phyloP scores from a whole-genome alignment of 768 basidiomycete species.

The Termitomyces heimii region DNA sequence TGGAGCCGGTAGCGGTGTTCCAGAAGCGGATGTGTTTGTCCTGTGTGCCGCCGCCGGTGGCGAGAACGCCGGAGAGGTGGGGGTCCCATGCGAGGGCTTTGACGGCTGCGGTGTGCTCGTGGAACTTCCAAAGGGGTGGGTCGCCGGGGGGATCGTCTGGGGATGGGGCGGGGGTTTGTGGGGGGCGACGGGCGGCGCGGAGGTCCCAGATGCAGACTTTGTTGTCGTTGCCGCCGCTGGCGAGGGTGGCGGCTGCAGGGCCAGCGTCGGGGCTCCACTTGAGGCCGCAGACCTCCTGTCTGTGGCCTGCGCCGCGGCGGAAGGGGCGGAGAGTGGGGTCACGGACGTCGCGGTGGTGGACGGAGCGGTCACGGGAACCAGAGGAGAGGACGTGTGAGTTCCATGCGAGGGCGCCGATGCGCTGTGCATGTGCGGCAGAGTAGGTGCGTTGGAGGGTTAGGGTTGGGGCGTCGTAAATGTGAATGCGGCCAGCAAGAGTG shows the following conservation, averaged over 20 bases:
- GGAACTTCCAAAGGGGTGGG: slow-evolving; percentile 86
- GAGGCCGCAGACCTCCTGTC: slow-evolving; percentile 94
- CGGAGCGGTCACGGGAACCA: slow-evolving; percentile 85
- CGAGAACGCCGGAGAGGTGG: slow-evolving; percentile 84
- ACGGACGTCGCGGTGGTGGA: slow-evolving; percentile 91
- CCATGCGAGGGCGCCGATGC: slow-evolving; percentile 95
- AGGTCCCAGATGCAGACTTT: slow-evolving; percentile 98
- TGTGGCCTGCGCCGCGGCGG: slow-evolving; percentile 65
- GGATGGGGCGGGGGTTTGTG: background rate
- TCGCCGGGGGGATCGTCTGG: slow-evolving; percentile 35
- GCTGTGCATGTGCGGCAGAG: slow-evolving; percentile 75
- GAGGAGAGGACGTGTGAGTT: slow-evolving; percentile 83
- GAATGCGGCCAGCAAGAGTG: slow-evolving; percentile 81
- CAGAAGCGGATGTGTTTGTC: slow-evolving; percentile 98
- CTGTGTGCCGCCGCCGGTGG: slow-evolving; percentile 97
- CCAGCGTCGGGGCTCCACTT: slow-evolving; percentile 63
- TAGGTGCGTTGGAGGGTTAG: slow-evolving; percentile 77
- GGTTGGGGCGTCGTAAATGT: slow-evolving; percentile 89
- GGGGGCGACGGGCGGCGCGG: slow-evolving; percentile 34
- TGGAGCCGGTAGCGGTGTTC: slow-evolving; percentile 84
- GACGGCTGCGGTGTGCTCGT: slow-evolving; percentile 95
- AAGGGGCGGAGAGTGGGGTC: slow-evolving; percentile 61
- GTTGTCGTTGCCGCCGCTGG: slow-evolving; percentile 97
- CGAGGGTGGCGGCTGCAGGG: slow-evolving; percentile 50
- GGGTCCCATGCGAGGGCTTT: slow-evolving; percentile 99